Conservation (phyloP, 805 yeast genomes). For the Barnettozyma pratensis region DNA sequence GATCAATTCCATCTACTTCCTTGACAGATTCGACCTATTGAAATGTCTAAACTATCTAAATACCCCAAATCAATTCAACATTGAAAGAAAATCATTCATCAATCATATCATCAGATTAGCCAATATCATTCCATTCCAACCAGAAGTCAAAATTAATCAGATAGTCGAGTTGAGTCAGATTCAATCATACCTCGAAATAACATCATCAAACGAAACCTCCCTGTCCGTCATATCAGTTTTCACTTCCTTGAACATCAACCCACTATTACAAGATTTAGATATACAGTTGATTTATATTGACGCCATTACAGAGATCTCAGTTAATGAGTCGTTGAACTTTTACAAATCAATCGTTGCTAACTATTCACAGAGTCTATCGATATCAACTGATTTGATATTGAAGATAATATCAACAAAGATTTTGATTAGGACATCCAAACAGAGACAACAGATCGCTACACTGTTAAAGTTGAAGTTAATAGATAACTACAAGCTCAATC, state of each 20-base stretch:
- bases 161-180: constrained; percentile 9
- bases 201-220: constrained; percentile 17
- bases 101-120: constrained; percentile 19
- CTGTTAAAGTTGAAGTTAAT: not conserved
- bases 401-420: constrained; percentile 15
- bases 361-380: not conserved
- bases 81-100: constrained; percentile 10
- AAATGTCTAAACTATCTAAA: constrained; percentile 14
- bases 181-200: constrained; percentile 7
- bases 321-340: constrained; percentile 3
- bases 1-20: constrained; percentile 19
- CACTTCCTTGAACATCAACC: constrained; percentile 11
- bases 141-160: constrained; percentile 4
- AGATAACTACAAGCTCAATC: constrained; percentile 7
- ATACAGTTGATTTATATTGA: constrained; percentile 19
- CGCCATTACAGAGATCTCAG: constrained; percentile 16
- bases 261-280: constrained; percentile 15
- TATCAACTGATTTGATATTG: constrained; percentile 11
- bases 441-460: constrained; percentile 8
- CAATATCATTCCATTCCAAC: constrained; percentile 21
- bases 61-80: constrained; percentile 5
- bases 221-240: constrained; percentile 18
- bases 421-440: constrained; percentile 18
- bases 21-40: constrained; percentile 23
- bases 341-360: constrained; percentile 6